phyloP scores from a whole-genome alignment of 208 protist genomes.

The Crithidia thermophila region DNA sequence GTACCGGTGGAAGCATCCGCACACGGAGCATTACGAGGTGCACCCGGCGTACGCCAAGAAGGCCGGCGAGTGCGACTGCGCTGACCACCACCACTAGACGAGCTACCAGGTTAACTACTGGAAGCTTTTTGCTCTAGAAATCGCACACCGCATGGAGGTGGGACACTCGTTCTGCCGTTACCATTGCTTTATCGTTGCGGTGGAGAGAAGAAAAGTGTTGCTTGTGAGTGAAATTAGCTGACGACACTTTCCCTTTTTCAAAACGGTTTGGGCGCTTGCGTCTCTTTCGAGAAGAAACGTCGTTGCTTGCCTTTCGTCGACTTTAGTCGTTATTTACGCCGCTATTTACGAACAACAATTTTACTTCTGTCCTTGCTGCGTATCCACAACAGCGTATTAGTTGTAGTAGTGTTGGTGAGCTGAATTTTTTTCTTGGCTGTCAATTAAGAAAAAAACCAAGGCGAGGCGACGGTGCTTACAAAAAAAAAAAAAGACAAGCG shows the following conservation, averaged over 20 bases:
- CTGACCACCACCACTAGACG: constrained; percentile 6
- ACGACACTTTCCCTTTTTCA: not conserved
- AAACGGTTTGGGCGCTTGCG: too few relatives aligned
- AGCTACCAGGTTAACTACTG: not conserved
- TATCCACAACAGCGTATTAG: too few relatives aligned
- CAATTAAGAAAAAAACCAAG: too few relatives aligned
- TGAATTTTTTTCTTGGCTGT: too few relatives aligned
- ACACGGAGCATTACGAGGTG: constrained; percentile 79
- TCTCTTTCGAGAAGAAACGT: too few relatives aligned
- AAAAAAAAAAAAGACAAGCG: too few relatives aligned
- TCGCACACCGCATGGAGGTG: not conserved
- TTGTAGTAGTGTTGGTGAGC: too few relatives aligned
- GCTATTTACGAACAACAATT: too few relatives aligned
- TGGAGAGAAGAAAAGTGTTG: not conserved
- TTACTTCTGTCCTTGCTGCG: too few relatives aligned
- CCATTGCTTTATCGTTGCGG: not conserved
- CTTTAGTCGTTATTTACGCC: too few relatives aligned
- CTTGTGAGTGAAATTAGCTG: not conserved
- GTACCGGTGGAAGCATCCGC: constrained; percentile 77
- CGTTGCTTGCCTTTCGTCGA: not conserved
- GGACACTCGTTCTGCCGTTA: not conserved
- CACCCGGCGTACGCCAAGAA: constrained; percentile 80
- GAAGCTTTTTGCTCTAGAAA: too few relatives aligned
- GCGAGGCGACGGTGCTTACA: too few relatives aligned
- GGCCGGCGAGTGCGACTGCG: constrained; percentile 16